Evolutionary conservation across 2,329 filamentous ascomycete species (phyloP).

Genomic region (Periglandula ipomoeae): DNA sequence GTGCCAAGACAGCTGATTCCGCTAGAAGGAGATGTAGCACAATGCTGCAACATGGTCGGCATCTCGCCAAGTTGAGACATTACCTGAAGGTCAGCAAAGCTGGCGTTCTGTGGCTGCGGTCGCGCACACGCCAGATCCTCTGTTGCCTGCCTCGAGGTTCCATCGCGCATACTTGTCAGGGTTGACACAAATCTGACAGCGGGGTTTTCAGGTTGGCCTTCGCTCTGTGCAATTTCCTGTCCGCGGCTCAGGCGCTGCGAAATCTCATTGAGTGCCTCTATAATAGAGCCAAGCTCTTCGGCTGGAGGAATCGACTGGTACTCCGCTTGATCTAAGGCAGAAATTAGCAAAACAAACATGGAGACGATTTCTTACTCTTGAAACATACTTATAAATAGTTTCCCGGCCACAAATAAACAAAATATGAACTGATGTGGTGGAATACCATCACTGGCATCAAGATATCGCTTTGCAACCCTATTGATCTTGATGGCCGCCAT

Average conservation of each 20-base stretch:
- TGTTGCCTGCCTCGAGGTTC: not conserved
- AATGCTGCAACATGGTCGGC: slow-evolving; percentile 6
- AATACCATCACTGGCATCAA: not conserved
- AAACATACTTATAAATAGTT: slow-evolving; percentile 15
- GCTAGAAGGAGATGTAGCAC: slow-evolving; percentile 7
- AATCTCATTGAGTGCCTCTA: slow-evolving; percentile 25
- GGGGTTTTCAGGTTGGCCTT: slow-evolving; percentile 15
- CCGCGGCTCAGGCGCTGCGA: slow-evolving; percentile 15
- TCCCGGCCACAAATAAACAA: slow-evolving; percentile 27
- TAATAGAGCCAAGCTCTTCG: slow-evolving; percentile 22
- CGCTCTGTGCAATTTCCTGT: not conserved
- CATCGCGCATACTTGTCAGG: slow-evolving; percentile 10
- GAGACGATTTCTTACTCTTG: not conserved
- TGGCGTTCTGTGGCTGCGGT: not conserved
- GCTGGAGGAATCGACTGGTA: slow-evolving; percentile 20
- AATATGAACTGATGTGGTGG: slow-evolving; percentile 29
- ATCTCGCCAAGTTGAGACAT: slow-evolving; percentile 5
- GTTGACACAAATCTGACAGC: slow-evolving; percentile 25
- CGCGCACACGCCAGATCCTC: not conserved
- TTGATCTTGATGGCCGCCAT: slow-evolving; percentile 28
- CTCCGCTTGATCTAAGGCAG: not conserved
- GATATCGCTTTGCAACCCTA: slow-evolving; percentile 20
- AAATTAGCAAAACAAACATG: not conserved
- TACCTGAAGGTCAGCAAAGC: not conserved
- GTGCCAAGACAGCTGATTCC: slow-evolving; percentile 2